Evolutionary conservation across 1,284 basidiomycete genomes (phyloP), one percentile per base, ranked within the genome.

Genomic region (Trametes versicolor): DNA sequence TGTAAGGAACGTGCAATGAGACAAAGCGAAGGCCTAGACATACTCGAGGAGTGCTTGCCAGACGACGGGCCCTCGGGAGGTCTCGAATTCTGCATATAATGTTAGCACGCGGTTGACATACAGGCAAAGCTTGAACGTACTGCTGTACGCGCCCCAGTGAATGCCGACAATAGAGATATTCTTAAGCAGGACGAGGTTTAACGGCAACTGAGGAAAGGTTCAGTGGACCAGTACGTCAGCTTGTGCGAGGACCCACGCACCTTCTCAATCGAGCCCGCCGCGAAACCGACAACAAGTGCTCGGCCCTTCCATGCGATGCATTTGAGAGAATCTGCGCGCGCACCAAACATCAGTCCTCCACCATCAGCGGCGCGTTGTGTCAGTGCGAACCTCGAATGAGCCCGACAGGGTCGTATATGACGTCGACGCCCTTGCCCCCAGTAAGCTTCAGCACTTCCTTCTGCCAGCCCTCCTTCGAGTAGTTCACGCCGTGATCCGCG

Each of bases 231-330:
- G 8, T 8, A 17, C 10, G 48, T n/a, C 12, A 49, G 12, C 25
- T 17, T 1, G 13, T 2, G 48, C 12, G 53, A n/a, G 37, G 25
- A 15, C 43, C 19, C 12, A 48, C 37, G 10, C 13, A 94, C 93
- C 80, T 96, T 96, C 77, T 99, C 97, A 67, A 99, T 98, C 9
- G 81, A 78, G 12, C 96, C 95, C 12, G 88, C 91, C 8, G 94
- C 95, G 78, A 98, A 97, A 19, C 97, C 97, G 59, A 99, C 91
- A 29, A 99, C 93, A 23, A 99, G 75, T 4, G 94, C 89, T 15
- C 97, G 87, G 1, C 96, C 95, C 77, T 97, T 97, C 91, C 96
- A 98, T 1, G 93, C 94, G 63, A 97, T 95, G 76, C 95, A 97
- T 77, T 97, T 97, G 65, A 98, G 76, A 34, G 86, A 88, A 73